A percentile compares a stretch with the other conserved stretches of the same genome.
phyloP scores from a whole-genome alignment of 306 rosid species.

The Mucuna pruriens region DNA sequence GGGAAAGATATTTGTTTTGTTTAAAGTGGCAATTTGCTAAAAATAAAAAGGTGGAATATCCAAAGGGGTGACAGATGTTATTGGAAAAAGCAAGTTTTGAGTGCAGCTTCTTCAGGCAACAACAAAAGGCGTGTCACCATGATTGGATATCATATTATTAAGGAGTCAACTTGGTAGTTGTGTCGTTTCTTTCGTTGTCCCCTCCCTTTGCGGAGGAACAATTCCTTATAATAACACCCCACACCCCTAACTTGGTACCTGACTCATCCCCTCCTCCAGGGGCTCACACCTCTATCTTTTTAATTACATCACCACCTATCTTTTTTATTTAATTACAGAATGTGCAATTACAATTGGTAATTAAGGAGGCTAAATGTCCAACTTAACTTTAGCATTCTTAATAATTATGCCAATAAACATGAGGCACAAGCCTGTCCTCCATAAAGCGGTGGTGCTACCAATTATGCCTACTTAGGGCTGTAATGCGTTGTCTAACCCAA shows the following conservation, averaged over 20 bases:
- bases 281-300: conserved; percentile 1
- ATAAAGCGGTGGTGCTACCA: conserved; percentile 7
- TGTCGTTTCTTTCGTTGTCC: conserved; percentile 47
- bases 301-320: not conserved
- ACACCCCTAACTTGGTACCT: conserved; percentile 8
- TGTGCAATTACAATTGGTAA: not conserved
- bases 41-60: conserved; percentile 28
- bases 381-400: not conserved
- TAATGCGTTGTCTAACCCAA: conserved; percentile 44
- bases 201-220: conserved; percentile 35
- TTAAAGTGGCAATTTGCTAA: conserved; percentile 42
- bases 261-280: not conserved
- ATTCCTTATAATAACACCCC: not conserved
- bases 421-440: conserved; percentile 27
- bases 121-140: conserved; percentile 56
- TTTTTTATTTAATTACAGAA: not conserved
- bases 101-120: conserved; percentile 39
- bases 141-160: conserved; percentile 68
- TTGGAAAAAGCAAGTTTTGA: conserved; percentile 31
- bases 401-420: conserved; percentile 14
- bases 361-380: not conserved
- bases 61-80: conserved; percentile 32
- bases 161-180: conserved; percentile 66
- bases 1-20: not conserved
- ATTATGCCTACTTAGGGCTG: conserved; percentile 15